Evolutionary conservation across 164 flowering plant species (phyloP), one percentile per base, ranked within the genome.

Genomic region (Magnolia kwangsiensis): DNA sequence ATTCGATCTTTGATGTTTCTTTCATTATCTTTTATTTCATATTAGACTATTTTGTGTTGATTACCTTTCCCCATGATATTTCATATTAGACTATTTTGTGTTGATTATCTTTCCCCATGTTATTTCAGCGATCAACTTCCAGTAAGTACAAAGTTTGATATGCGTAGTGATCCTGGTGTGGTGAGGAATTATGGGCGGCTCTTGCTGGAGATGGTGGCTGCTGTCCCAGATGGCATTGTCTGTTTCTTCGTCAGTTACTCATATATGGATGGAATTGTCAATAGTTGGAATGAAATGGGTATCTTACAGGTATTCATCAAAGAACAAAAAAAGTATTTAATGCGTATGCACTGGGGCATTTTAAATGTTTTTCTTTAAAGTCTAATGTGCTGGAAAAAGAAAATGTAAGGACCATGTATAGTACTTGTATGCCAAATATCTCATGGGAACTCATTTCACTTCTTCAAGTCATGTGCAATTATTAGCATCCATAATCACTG

Each of bases 181-280:
- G 98, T 89, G 66, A 92, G 98, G 84, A 96, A 96, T 84, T 96
- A 96, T 85, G 99, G 99, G 37, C 87, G 87, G 85, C 96, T 96
- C 59, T 87, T 96, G 87, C 85, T 94, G 68, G 99, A 96, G 85
- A 94, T 96, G 99, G 98, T 90, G 23, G 84, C 98, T 75, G 83
- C 95, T 80, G 99, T 94, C 75, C 99, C 99, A 21, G 99, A 96
- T 89, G 99, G 99, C 76, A 78, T 96, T 78, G 99, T 93, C 51
- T 96, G 98, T 81, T 96, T 96, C 83, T 96, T 96, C 79, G 99
- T 96, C 72, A 96, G 99, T 87, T 96, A 96, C 79, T 96, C 99
- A 2, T 96, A 96, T 78, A 96, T 96, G 99, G 99, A 96, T 86
- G 97, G 89, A 67, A 94, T 94, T 63, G 89, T 96, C 55, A 93